Base-by-base conservation (phyloP, 768 basidiomycete genomes). In the Brasilioporus rufonigricans region DNA sequence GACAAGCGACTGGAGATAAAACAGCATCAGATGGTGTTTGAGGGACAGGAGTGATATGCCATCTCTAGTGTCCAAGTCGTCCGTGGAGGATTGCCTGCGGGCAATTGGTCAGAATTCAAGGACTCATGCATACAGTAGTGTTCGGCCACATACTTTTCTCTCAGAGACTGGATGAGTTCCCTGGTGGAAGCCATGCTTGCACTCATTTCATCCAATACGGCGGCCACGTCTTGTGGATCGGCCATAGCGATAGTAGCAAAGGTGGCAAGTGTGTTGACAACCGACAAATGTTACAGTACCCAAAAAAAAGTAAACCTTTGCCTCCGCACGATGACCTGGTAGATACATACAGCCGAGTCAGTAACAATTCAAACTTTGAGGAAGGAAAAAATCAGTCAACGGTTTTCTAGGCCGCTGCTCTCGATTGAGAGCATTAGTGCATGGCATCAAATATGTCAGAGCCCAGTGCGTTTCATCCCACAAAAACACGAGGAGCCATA, bases 31-130 rank as follows among this genome's bases (percentile, higher is more conserved):
- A 50, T 93, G 83, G 61, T 94, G 88, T 73, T 97, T 95, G 47
- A 94, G 73, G 12, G 91, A 89, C 23, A 99, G 77, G 5, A 99
- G 78, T 0, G 97, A 98, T 57, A 99, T 92, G 36, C 97, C 97
- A 29, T 91, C 80, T 62, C 77, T 80, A 12, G 78, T 81, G 57
- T 88, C 78, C 31, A 82, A 51, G 29, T 76, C 73, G 26, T 72
- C 60, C 3, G 72, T 58, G 23, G 54, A 60, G 36, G 66, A 53
- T 29, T 66, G 60, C 55, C 73, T 79, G 52, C 19, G 46, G 18
- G 13, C n/a, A 3, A 7, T 9, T 19, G 45, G 64, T 56, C 61
- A 74, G 57, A 33, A 39, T 45, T 48, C 35, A 31, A 74, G 57
- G 36, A 39, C 44, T 48, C 35, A 31, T 46, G 40, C 4, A 44